Base-by-base conservation (phyloP, 225 moss, liverwort and hornwort species). In the Bryum argenteum region DNA sequence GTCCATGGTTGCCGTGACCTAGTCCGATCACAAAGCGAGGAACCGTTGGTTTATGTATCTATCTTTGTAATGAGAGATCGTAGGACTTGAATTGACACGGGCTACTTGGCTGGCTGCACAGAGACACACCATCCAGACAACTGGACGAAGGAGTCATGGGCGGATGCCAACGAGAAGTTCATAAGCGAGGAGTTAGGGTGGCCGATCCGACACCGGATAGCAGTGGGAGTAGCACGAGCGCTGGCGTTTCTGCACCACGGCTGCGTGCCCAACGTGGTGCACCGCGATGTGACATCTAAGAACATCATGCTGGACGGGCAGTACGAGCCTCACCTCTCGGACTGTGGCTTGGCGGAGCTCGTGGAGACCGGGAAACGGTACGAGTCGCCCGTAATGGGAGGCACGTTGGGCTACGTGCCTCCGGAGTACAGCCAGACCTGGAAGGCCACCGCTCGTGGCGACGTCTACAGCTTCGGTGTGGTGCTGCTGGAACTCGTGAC, bases 381-480 rank as follows among this genome's bases (percentile, higher is more conserved):
- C 40, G 85, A 82, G 24, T 73, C 88, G 43, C 78, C 83, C 24
- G 53, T 85, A 41, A 76, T 80, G 50, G 85, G 86, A 11, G 90
- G 91, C 39, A 83, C 80, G 9, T 43, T 83, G 39, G 95, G 92
- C 10, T 95, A 93, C 43, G 72, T 95, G 1, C 89, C 95, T 8
- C 95, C 93, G 2, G 95, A 95, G 67, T 92, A 92, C 28, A 84
- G 75, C 0, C 90, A 88, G 66, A 69, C 83, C 3, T 88, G 88
- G 80, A 84, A 88, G 74, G 83, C 88, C 60, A 91, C 89, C 12
- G 61, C 86, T 1, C 80, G 91, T 12, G 92, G 91, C 1, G 95
- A 95, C 38, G 93, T 95, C 9, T 93, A 88, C 80, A 95, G 95
- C 69, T 95, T 95, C 57, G 95, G 95, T 1, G 88, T 95, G 1